Base-by-base conservation (phyloP, 2,329 filamentous ascomycete genomes). In the Alternaria incomplexa region DNA sequence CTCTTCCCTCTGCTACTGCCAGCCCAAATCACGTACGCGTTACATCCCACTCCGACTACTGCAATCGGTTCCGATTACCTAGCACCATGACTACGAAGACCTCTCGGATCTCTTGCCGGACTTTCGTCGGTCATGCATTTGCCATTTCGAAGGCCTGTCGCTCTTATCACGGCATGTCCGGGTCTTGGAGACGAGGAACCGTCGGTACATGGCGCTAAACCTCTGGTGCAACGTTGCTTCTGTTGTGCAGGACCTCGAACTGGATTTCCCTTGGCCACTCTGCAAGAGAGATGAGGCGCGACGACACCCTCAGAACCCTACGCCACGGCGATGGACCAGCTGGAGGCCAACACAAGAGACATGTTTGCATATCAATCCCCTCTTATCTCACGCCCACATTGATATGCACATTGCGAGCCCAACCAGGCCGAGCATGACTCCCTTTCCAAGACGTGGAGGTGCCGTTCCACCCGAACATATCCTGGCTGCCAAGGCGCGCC, bases 401-500 rank as follows among this genome's bases (percentile, higher is more conserved):
- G 36, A 40, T 40, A 40, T 40, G n/a, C 36, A 6, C 36, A 17
- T 11, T 40, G n/a, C 36, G 36, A 40, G 36, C 36, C 36, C n/a
- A 40, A 17, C 36, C 36, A 40, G 36, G 5, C 36, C n/a, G n/a
- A 40, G 36, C 36, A 40, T 40, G 36, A 17, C 36, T 40, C 36
- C n/a, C 36, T 44, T 44, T 54, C 32, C 51, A 54, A 54, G 32
- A 44, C 51, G 5, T 43, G 30, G 32, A 26, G 32, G n/a, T 54
- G 51, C 51, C 51, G 51, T 23, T 54, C 51, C 51, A 54, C 51
- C 51, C 51, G 51, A 15, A 40, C 15, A 28, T 43, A 13, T 17
- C 51, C 44, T 54, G 51, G 32, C 51, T 8, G 51, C 51, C 51
- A 44, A 44, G 51, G 22, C 51, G 51, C 51, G 51, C 51, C 51